Base-by-base conservation (phyloP, 257 asterid genomes). In the Capsicum rhomboideum region DNA sequence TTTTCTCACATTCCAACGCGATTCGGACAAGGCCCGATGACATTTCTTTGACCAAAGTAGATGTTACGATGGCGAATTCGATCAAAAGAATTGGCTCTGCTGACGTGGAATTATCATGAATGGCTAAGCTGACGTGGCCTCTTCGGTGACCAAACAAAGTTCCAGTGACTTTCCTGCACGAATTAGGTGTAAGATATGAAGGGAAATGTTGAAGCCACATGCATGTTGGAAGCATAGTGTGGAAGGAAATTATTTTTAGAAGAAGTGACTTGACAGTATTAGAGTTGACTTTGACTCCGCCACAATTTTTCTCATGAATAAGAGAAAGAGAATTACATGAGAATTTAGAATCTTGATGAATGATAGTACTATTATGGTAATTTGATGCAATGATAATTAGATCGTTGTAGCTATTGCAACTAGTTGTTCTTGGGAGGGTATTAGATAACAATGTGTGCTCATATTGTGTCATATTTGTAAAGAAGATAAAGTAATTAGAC, bases 61-160 rank as follows among this genome's bases (percentile, higher is more conserved):
- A 86, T 4, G 99, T 96, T 2, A 89, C 4, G n/a, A 94, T 88
- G 2, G 96, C 92, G 0, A 96, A 90, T 80, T 96, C 98, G 17
- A 94, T 87, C 0, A 96, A 17, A 2, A 95, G 55, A 18, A 90
- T 94, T 2, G 98, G 98, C 21, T 89, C 96, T 13, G 96, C 89
- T 37, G 97, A 90, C 21, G 90, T 61, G 26, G 97, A 91, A 86
- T 92, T 95, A 31, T 86, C 89, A 34, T 95, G 99, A 4, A 95
- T 91, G 18, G 97, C 94, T 61, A 94, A 95, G 92, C 91, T 94
- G 80, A 94, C 96, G 67, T 89, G 98, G 46, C 99, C 99, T 8
- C 96, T 89, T 67, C 98, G 92, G 89, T 90, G 34, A 4, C 98
- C 97, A 89, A 95, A 95, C 8, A 95, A 90, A 8, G 99, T 95